Evolutionary conservation across 2,329 filamentous ascomycete genomes (phyloP), one percentile per base, ranked within the genome.

Genomic region (Parascedosporium putredinis): DNA sequence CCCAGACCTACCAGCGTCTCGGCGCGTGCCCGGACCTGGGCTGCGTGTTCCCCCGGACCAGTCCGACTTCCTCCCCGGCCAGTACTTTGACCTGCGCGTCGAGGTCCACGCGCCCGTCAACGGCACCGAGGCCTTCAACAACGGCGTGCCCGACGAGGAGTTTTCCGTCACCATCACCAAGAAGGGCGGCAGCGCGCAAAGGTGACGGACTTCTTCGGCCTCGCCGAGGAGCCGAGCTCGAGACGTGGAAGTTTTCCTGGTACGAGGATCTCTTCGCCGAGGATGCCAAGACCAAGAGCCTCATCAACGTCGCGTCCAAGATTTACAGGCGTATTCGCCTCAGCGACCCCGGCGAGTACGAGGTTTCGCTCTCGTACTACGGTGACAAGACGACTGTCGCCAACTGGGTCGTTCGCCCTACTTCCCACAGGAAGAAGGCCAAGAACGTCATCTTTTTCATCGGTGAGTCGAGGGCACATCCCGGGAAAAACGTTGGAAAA

Each of bases 391-490:
- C 73, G 53, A 93, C 87, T 4, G 78, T 74, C 49, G 87, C 87
- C 18, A 80, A 80, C 57, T 94, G 87, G 88, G 68, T 78, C 18
- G 88, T 94, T 36, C 81, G 86, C 31, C 80, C 86, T 45, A 67
- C 90, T 25, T 74, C 78, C 31, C 75, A 79, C 51, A 72, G 79
- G 63, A 82, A 85, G 66, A 86, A 80, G 69, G 83, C 86, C 34
- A 93, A 90, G 77, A 93, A 93, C 56, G 80, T 93, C 56, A 79
- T 93, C 57, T 74, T 93, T 55, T 94, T 93, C 67, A 87, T 94
- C 55, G 88, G 88, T 62, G 52, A 8, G 45, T 40, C 10, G 27
- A 18, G 18, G 7, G 16, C 36, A 10, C 12, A 23, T 9, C 18
- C 22, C 36, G 10, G n/a, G n/a, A n/a, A n/a, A n/a, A n/a, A n/a